Evolutionary conservation across 179 eudicot species (phyloP), one percentile per base, ranked within the genome.

Genomic region (Spinacia oleracea): DNA sequence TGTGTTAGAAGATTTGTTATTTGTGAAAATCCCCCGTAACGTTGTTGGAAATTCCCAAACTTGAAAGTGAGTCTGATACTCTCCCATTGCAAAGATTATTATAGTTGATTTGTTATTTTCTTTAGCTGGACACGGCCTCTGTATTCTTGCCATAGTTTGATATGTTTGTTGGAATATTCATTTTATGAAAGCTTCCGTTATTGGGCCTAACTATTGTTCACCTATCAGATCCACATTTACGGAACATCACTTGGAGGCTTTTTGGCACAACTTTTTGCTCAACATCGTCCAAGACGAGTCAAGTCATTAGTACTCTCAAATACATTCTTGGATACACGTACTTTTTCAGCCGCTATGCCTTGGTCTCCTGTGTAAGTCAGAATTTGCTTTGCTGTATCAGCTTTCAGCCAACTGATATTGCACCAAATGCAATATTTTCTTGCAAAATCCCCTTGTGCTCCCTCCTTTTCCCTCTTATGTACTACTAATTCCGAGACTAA

Each of bases 201-300:
- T 21, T 40, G 68, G 67, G 15, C 42, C 78, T 77, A 58, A 80
- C 72, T 21, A 31, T 75, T 71, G 71, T 68, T 79, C 85, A 69
- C 60, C 60, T 77, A 55, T 67, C 87, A 96, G 99, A 87, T 96
- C 79, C 99, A 96, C 86, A 89, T 96, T 46, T 96, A 94, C 81
- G 99, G 99, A 38, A 91, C 99, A 70, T 88, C 97, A 18, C 98
- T 96, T 69, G 99, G 99, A 78, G 99, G 99, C 65, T 94, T 96
- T 85, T 80, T 96, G 81, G 99, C 97, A 64, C 99, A 94, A 85
- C 88, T 96, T 51, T 96, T 94, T 86, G 97, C 97, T 78, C 97
- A 96, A 80, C 90, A 94, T 85, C 92, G 99, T 59, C 98, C 99
- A 43, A 91, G 98, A 74, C 89, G 99, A 73, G 99, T 96, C 75